Percentiles rank a stretch among this genome's conserved stretches.
Conservation (phyloP, 2,329 filamentous ascomycete genomes). For the Arthroderma uncinatum region DNA sequence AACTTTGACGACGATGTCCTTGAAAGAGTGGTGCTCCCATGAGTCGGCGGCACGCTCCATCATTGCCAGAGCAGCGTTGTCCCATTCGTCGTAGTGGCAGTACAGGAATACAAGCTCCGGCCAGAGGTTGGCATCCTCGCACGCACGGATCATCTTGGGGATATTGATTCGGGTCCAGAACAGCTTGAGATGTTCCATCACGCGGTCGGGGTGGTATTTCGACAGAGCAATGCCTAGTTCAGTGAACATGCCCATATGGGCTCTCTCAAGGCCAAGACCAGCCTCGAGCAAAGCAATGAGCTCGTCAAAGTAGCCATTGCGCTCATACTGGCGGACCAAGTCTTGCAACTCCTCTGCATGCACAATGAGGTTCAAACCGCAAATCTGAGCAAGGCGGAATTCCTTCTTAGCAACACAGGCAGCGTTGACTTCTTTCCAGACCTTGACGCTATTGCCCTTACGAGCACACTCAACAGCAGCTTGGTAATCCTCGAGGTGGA, state of each 20-base stretch:
- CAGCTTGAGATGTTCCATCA: slow-evolving; percentile 97
- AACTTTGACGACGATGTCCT: slow-evolving; percentile 96
- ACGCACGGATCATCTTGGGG: slow-evolving; percentile 87
- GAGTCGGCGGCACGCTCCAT: slow-evolving; percentile 96
- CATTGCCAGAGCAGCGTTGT: slow-evolving; percentile 92
- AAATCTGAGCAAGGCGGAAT: slow-evolving; percentile 96
- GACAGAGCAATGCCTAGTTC: slow-evolving; percentile 81
- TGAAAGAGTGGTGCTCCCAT: slow-evolving; percentile 99
- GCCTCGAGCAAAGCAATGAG: slow-evolving; percentile 90
- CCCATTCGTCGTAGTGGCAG: slow-evolving; percentile 95
- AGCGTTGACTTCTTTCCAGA: slow-evolving; percentile 97
- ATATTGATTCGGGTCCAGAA: slow-evolving; percentile 99
- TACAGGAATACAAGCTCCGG: slow-evolving; percentile 96
- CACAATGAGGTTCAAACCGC: slow-evolving; percentile 93
- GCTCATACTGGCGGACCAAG: slow-evolving; percentile 92
- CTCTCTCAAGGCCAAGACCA: slow-evolving; percentile 81
- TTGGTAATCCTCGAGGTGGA: slow-evolving; percentile 96
- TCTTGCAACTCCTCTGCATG: slow-evolving; percentile 91
- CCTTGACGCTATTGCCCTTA: slow-evolving; percentile 98
- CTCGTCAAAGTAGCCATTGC: slow-evolving; percentile 95
- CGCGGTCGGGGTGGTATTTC: slow-evolving; percentile 86
- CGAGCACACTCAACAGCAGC: slow-evolving; percentile 93
- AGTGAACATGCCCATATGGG: slow-evolving; percentile 96
- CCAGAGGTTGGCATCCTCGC: slow-evolving; percentile 92
- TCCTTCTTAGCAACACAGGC: slow-evolving; percentile 97